Evolutionary conservation across 1,139 yeast species (phyloP).

Genomic region (Suhomyces taliae): DNA sequence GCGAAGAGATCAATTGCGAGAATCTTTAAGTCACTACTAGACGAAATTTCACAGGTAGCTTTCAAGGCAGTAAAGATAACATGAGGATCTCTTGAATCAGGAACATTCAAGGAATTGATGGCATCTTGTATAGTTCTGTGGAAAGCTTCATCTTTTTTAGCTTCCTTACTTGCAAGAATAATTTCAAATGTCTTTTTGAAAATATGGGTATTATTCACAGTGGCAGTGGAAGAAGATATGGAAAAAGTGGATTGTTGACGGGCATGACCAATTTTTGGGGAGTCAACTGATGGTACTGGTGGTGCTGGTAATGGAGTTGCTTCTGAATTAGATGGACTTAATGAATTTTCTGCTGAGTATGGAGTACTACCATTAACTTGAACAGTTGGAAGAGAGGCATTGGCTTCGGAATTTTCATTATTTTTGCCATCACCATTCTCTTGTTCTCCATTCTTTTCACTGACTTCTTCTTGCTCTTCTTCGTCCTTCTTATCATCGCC

Average conservation of each 20-base stretch:
- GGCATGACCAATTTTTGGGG: conserved; percentile 5
- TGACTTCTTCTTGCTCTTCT: not conserved
- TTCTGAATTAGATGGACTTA: not conserved
- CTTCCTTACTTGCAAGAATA: conserved; percentile 39
- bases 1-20: conserved; percentile 48
- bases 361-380: not conserved
- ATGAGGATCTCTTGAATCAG: conserved; percentile 33
- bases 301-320: not conserved
- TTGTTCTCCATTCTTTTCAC: not conserved
- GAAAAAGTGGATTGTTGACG: conserved; percentile 24
- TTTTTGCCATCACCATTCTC: not conserved
- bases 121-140: conserved; percentile 36
- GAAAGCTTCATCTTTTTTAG: conserved; percentile 39
- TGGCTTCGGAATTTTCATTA: not conserved
- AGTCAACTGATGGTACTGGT: not conserved
- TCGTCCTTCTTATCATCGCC: not conserved
- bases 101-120: conserved; percentile 33
- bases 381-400: not conserved
- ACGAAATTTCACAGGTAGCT: conserved; percentile 36
- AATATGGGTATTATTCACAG: conserved; percentile 39
- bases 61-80: conserved; percentile 43
- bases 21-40: conserved; percentile 32
- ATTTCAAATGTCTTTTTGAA: conserved; percentile 41
- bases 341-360: not conserved
- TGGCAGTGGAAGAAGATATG: conserved; percentile 22